Conservation (phyloP, 2,329 filamentous ascomycete species). For the Chaetomium olivaceum region DNA sequence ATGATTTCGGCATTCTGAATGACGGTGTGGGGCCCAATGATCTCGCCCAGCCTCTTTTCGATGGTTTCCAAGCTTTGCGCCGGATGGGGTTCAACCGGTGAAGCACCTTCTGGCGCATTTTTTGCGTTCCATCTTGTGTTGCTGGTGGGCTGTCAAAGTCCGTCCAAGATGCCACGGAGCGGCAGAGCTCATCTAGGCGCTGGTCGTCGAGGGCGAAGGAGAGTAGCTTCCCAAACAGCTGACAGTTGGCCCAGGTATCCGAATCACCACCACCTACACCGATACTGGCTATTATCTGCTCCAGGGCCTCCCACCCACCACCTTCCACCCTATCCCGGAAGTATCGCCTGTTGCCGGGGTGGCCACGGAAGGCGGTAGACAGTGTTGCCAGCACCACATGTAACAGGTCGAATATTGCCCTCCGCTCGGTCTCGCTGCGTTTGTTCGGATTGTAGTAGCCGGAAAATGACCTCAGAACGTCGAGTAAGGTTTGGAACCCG, state of each 20-base stretch:
- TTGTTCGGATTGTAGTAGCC: slow-evolving; percentile 73
- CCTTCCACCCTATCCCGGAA: slow-evolving; percentile 75
- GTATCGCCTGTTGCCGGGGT: slow-evolving; percentile 84
- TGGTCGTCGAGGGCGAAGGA: slow-evolving; percentile 80
- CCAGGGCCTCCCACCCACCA: slow-evolving; percentile 76
- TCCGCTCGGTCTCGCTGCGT: slow-evolving; percentile 62
- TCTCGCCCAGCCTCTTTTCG: slow-evolving; percentile 46
- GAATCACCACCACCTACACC: slow-evolving; percentile 65
- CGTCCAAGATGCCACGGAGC: slow-evolving; percentile 44
- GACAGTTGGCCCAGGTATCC: slow-evolving; percentile 67
- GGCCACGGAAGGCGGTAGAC: slow-evolving; percentile 71
- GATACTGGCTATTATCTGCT: slow-evolving; percentile 69
- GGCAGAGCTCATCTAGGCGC: slow-evolving; percentile 68
- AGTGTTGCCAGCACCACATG: slow-evolving; percentile 73
- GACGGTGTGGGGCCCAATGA: slow-evolving; percentile 53
- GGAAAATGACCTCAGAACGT: slow-evolving; percentile 68
- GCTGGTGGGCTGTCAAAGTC: not conserved
- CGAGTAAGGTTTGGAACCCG: slow-evolving; percentile 75
- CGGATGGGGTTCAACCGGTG: slow-evolving; percentile 5
- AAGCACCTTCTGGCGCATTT: not conserved
- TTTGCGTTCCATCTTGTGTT: slow-evolving; percentile 2
- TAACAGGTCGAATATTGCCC: slow-evolving; percentile 66
- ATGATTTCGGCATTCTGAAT: slow-evolving; percentile 65
- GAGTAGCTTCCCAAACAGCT: slow-evolving; percentile 80
- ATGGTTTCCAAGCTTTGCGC: slow-evolving; percentile 35